Conservation (phyloP, 1,284 basidiomycete genomes). For the Pseudozyma hubeiensis region DNA sequence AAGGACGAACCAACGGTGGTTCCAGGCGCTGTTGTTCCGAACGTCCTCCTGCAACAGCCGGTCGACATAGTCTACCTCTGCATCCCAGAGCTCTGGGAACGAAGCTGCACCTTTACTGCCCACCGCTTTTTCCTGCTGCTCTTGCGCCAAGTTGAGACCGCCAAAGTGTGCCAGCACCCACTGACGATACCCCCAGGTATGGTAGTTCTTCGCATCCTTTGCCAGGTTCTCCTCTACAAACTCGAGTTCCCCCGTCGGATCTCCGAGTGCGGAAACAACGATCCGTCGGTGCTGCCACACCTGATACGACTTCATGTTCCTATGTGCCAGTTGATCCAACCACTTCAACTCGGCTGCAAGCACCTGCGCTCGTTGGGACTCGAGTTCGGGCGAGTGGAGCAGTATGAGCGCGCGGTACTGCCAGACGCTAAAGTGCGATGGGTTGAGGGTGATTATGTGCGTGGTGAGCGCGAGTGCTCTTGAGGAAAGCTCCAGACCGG, state of each 20-base stretch:
- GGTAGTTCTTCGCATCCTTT: conserved; percentile 64
- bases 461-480: conserved; percentile 59
- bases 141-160: conserved; percentile 24
- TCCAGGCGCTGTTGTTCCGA: conserved; percentile 97
- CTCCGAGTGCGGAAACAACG: conserved; percentile 49
- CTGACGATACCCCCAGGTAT: conserved; percentile 66
- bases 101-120: conserved; percentile 15
- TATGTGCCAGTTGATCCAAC: conserved; percentile 55
- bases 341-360: conserved; percentile 52
- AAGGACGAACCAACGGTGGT: conserved; percentile 94
- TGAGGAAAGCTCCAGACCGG: conserved; percentile 35
- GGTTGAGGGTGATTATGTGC: conserved; percentile 58
- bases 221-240: conserved; percentile 51
- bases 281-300: conserved; percentile 65
- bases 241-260: conserved; percentile 51
- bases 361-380: neutral
- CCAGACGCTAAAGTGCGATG: conserved; percentile 63
- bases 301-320: conserved; percentile 67
- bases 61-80: conserved; percentile 83
- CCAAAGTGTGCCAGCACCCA: conserved; percentile 65
- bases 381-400: conserved; percentile 24
- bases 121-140: neutral
- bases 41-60: conserved; percentile 81
- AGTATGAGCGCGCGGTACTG: conserved; percentile 60
- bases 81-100: conserved; percentile 75